Evolutionary conservation across 2,329 filamentous ascomycete genomes (phyloP), one percentile per base, ranked within the genome.

Genomic region (Colletotrichum echinochloae): DNA sequence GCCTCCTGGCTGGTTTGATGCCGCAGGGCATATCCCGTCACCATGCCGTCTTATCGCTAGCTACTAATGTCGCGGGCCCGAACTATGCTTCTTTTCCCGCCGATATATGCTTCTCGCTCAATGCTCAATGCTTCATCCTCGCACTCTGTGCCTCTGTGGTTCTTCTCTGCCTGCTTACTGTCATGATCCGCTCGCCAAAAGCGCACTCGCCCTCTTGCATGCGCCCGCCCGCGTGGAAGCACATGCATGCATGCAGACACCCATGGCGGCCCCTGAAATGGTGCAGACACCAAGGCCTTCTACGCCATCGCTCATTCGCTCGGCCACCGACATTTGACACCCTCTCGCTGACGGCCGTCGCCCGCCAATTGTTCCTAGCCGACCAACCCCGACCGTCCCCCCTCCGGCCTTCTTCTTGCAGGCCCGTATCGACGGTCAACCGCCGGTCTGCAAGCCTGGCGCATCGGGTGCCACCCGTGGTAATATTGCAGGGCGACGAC

Each of bases 231-330:
- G 66, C 67, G 44, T 70, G 63, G 56, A 66, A 39, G 63, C 64
- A 62, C 30, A 35, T 54, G 23, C 48, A 51, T 30, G 48, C 48
- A 28, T 30, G 28, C 48, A 70, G 66, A 23, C 49, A 66, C 63
- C 63, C 63, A 56, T 61, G 66, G 56, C 48, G 61, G 60, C 66
- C 63, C 66, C 66, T 70, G 66, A 61, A 28, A 44, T 41, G 39
- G 30, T 66, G 62, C 67, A 67, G 63, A 66, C 57, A 52, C 63
- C 67, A 60, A 44, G 23, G 30, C 54, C 16, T 46, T 26, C 30
- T 52, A n/a, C 12, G 51, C 46, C 16, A n/a, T 51, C 46, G 48
- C 41, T 51, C 26, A 70, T 66, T 70, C 66, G 66, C 35, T 16
- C 37, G 48, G 28, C 48, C 18, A 7, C 11, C 20, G 16, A 44